Evolutionary conservation across 805 yeast species (phyloP), one percentile per base, ranked within the genome.

Genomic region (Candida broadrunensis): DNA sequence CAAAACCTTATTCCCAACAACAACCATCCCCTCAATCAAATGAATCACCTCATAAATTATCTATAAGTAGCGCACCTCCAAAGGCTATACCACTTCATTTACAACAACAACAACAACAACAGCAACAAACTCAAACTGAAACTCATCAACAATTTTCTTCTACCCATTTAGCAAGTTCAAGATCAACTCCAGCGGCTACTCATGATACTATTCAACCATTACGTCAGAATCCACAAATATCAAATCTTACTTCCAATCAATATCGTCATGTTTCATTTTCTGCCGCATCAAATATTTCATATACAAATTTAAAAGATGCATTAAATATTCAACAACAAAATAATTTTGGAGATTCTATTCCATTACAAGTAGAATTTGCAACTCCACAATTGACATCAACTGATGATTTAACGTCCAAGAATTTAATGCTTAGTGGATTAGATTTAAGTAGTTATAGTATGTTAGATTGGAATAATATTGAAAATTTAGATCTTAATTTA

Each of bases 351-450:
- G 37, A 56, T 3, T 77, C 73, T 29, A 77, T 75, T 0, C 89
- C 90, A 1, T 75, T 73, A 33, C 88, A 85, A 52, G 89, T 85
- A 19, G 86, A 83, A 2, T 87, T 85, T 55, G 79, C 95, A 1
- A 85, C 95, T 1, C 96, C 96, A 2, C 95, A 88, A 58, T 53
- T 46, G n/a, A 30, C 41, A 6, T 39, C 43, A 15, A 35, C 34
- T n/a, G 44, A 41, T 20, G 47, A 38, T 19, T 23, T 38, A 18
- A 33, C 65, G 29, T 54, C 49, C 36, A 55, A 51, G 36, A 64
- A 64, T 3, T 38, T 58, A 9, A 47, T 58, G 47, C 54, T 64
- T 23, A 42, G 50, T 23, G 69, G 72, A 52, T 69, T 35, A 77
- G 73, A 44, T 46, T 68, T 11, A 50, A 55, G 37, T 58, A 67